Evolutionary conservation across 1,284 basidiomycete species (phyloP).

Genomic region (Lignosus rhinocerotis): DNA sequence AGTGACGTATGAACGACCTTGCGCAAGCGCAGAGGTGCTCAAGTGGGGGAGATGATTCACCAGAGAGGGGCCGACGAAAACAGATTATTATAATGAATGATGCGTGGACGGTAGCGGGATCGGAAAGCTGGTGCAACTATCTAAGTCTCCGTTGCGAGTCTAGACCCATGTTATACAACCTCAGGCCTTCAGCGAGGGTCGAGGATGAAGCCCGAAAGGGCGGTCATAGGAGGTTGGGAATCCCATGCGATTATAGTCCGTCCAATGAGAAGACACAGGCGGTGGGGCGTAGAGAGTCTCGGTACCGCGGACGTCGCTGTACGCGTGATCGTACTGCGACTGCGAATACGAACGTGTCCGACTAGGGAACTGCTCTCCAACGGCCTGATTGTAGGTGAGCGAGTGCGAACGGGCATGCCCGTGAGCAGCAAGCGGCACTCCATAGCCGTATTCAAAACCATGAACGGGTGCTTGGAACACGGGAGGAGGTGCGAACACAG

Average conservation of each 20-base stretch:
- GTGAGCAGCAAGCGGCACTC: slow-evolving; percentile 31
- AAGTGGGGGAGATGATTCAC: slow-evolving; percentile 30
- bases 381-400: slow-evolving; percentile 52
- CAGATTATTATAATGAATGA: slow-evolving; percentile 32
- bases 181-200: slow-evolving; percentile 34
- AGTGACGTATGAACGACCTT: slow-evolving; percentile 30
- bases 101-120: slow-evolving; percentile 23
- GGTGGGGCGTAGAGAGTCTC: slow-evolving; percentile 41
- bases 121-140: slow-evolving; percentile 24
- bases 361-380: slow-evolving; percentile 41
- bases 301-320: slow-evolving; percentile 45
- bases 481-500: slow-evolving; percentile 27
- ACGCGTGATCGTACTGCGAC: slow-evolving; percentile 51
- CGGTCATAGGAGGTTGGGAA: slow-evolving; percentile 32
- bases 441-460: slow-evolving; percentile 41
- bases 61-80: slow-evolving; percentile 27
- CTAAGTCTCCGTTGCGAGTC: slow-evolving; percentile 33
- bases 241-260: slow-evolving; percentile 21
- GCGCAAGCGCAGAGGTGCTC: slow-evolving; percentile 33
- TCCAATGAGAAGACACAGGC: slow-evolving; percentile 24
- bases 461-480: slow-evolving; percentile 34
- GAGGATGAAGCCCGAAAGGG: slow-evolving; percentile 26
- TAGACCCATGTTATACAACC: slow-evolving; percentile 25
- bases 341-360: slow-evolving; percentile 66
- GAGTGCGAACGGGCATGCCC: slow-evolving; percentile 58